phyloP scores from a whole-genome alignment of 208 protist species.

The Crithidia thermophila region DNA sequence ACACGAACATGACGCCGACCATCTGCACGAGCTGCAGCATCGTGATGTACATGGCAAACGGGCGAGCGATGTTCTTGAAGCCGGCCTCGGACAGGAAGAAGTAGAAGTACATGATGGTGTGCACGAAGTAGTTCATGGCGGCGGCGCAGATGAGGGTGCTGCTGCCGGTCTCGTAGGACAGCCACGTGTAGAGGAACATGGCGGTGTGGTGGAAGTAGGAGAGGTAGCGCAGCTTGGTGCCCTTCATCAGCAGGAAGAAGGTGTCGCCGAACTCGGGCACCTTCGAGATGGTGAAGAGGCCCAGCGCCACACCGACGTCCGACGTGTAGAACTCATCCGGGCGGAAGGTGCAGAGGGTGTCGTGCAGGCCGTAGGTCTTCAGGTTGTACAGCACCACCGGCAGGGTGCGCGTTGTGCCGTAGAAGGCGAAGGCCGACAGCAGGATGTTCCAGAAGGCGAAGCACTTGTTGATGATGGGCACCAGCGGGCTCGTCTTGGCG shows the following conservation, averaged over 20 bases:
- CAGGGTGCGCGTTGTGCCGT: constrained; percentile 64
- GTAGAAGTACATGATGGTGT: constrained; percentile 96
- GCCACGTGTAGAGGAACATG: constrained; percentile 91
- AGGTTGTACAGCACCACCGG: constrained; percentile 45
- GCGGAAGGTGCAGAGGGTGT: constrained; percentile 70
- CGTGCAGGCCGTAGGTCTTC: constrained; percentile 51
- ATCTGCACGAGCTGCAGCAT: constrained; percentile 91
- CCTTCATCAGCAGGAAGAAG: constrained; percentile 74
- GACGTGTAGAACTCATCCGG: constrained; percentile 59
- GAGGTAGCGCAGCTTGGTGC: constrained; percentile 80
- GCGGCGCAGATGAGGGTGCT: constrained; percentile 78
- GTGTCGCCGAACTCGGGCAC: constrained; percentile 88
- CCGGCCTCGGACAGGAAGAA: constrained; percentile 80
- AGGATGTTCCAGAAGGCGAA: constrained; percentile 92
- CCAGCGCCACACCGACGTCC: constrained; percentile 66
- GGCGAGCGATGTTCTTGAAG: constrained; percentile 57
- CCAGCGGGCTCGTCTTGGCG: constrained; percentile 30
- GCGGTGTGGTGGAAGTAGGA: constrained; percentile 94
- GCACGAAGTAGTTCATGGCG: constrained; percentile 94
- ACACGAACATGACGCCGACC: constrained; percentile 62
- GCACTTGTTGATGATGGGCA: constrained; percentile 45
- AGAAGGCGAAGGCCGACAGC: constrained; percentile 85
- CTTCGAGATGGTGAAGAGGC: constrained; percentile 84
- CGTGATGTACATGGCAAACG: constrained; percentile 86
- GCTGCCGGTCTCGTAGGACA: constrained; percentile 63